Evolutionary conservation across 2,329 filamentous ascomycete species (phyloP).

Genomic region (Golovinomyces cichoracearum): DNA sequence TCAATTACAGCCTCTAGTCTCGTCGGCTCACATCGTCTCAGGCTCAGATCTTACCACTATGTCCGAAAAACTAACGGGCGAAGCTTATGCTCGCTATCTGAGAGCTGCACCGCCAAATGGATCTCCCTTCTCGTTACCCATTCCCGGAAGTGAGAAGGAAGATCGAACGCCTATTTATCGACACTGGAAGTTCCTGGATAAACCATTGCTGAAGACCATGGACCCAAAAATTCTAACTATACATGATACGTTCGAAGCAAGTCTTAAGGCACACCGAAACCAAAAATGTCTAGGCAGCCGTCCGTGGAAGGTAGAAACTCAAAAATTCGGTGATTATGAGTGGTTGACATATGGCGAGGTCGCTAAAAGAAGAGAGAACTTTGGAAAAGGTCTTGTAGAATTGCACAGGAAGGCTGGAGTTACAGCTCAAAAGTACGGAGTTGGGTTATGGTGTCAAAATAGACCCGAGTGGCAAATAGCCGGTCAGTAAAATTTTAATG

Average conservation of each 20-base stretch:
- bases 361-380: constrained; percentile 52
- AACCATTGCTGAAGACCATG: constrained; percentile 40
- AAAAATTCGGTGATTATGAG: constrained; percentile 47
- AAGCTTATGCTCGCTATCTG: constrained; percentile 8
- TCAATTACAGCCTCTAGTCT: not conserved
- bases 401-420: constrained; percentile 51
- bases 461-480: constrained; percentile 72
- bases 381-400: constrained; percentile 66
- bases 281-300: constrained; percentile 55
- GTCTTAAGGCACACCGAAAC: constrained; percentile 35
- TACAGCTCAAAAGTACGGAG: constrained; percentile 37
- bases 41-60: not conserved
- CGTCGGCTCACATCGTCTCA: not conserved
- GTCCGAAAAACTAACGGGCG: constrained; percentile 4
- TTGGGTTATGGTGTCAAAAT: constrained; percentile 72
- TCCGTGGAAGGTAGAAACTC: constrained; percentile 48
- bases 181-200: constrained; percentile 52
- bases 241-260: constrained; percentile 56
- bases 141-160: constrained; percentile 49
- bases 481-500: constrained; percentile 20
- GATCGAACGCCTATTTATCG: constrained; percentile 57
- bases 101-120: constrained; percentile 12
- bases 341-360: constrained; percentile 68
- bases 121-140: constrained; percentile 44
- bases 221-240: constrained; percentile 46